Conservation (phyloP, 108 stramenopile genomes). For the Cyclotella cryptica region DNA sequence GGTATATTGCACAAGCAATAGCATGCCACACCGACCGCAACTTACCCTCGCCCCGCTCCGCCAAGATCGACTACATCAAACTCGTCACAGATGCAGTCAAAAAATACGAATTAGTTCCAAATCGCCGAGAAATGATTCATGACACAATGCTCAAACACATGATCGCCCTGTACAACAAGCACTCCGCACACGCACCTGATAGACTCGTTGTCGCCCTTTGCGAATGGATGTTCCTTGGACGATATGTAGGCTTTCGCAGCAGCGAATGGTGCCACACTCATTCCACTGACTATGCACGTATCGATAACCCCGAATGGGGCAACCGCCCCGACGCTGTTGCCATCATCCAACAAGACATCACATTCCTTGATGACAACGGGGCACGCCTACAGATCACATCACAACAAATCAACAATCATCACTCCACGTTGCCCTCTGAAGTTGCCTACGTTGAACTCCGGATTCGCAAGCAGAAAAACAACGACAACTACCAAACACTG, state of each 20-base stretch:
- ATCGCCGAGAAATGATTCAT: constrained; percentile 17
- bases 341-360: neutral
- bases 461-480: constrained; percentile 2
- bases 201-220: neutral
- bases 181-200: neutral
- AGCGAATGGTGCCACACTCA: constrained; percentile 16
- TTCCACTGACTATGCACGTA: neutral
- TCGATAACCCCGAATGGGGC: neutral
- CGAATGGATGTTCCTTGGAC: constrained; percentile 21
- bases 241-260: constrained; percentile 6
- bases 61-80: neutral
- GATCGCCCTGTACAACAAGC: neutral
- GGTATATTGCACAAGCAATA: too few relatives aligned
- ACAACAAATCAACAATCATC: neutral
- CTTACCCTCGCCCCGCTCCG: neutral
- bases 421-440: neutral
- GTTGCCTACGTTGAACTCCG: neutral
- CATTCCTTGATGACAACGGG: neutral
- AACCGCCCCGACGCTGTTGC: neutral
- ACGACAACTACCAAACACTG: neutral
- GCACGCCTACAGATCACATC: too few relatives aligned
- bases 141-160: constrained; percentile 12
- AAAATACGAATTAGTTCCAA: constrained; percentile 6
- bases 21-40: neutral
- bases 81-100: neutral